Evolutionary conservation across 1,284 basidiomycete species (phyloP).

Genomic region (Schizophyllum amplum): DNA sequence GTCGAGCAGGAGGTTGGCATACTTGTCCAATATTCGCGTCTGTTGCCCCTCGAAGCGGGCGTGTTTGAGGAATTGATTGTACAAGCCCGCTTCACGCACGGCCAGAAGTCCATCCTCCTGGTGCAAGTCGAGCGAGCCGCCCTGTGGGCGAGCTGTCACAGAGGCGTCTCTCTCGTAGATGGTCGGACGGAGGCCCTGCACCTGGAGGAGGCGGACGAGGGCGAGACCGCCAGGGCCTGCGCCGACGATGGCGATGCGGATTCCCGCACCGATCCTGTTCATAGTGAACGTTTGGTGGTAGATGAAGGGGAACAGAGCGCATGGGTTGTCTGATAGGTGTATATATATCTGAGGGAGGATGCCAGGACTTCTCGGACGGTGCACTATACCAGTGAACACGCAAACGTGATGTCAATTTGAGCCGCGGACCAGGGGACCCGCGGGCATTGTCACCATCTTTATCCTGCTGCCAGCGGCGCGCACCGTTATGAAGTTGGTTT

Average conservation of each 20-base stretch:
- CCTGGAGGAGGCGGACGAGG: slow-evolving; percentile 4
- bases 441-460: too few species aligned
- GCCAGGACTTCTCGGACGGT: too few species aligned
- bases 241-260: neutral
- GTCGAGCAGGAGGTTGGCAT: neutral
- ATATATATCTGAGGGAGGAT: too few species aligned
- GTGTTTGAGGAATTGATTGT: slow-evolving; percentile 9
- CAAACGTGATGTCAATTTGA: too few species aligned
- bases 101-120: slow-evolving; percentile 10
- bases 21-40: slow-evolving; percentile 8
- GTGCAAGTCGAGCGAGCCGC: slow-evolving; percentile 11
- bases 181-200: neutral
- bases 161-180: neutral
- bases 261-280: too few species aligned
- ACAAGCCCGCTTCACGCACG: slow-evolving; percentile 7
- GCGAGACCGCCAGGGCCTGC: neutral
- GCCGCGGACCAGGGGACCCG: too few species aligned
- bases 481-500: too few species aligned
- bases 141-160: slow-evolving; percentile 4
- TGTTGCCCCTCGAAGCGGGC: slow-evolving; percentile 8
- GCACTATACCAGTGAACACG: too few species aligned
- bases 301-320: too few species aligned
- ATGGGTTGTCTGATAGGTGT: too few species aligned
- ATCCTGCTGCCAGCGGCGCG: too few species aligned
- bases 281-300: neutral